phyloP scores from a whole-genome alignment of 1,284 basidiomycete species.

The Caloboletus firmus region DNA sequence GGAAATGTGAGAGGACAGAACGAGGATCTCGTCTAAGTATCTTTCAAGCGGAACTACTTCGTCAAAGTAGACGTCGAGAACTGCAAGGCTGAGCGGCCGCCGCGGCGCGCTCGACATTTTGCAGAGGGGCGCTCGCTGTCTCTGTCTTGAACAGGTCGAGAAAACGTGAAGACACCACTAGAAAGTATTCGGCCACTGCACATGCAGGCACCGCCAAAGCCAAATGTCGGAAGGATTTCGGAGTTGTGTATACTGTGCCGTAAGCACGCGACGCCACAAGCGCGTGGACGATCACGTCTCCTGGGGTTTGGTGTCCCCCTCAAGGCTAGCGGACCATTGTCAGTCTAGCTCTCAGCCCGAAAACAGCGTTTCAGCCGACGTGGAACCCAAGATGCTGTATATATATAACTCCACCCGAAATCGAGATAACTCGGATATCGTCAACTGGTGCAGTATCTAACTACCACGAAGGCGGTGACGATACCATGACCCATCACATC shows the following conservation, averaged over 20 bases:
- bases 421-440: neutral
- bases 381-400: neutral
- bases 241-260: neutral
- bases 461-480: no score
- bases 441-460: neutral
- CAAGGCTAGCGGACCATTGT: neutral
- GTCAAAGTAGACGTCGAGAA: conserved; percentile 41
- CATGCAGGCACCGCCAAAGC: neutral
- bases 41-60: conserved; percentile 40
- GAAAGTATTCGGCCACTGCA: neutral
- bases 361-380: neutral
- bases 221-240: neutral
- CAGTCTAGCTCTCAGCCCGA: neutral
- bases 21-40: conserved; percentile 44
- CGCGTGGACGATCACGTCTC: neutral
- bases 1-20: conserved; percentile 4
- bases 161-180: neutral
- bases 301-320: neutral
- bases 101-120: conserved; percentile 9
- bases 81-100: conserved; percentile 17
- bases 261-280: neutral
- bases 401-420: neutral
- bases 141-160: neutral
- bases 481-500: neutral
- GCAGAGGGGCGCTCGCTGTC: no score